These are phyloP conservation scores for Plantago elongata DNA, from an alignment of 257 asterid genomes.

Conservation along the genomic window DNA sequence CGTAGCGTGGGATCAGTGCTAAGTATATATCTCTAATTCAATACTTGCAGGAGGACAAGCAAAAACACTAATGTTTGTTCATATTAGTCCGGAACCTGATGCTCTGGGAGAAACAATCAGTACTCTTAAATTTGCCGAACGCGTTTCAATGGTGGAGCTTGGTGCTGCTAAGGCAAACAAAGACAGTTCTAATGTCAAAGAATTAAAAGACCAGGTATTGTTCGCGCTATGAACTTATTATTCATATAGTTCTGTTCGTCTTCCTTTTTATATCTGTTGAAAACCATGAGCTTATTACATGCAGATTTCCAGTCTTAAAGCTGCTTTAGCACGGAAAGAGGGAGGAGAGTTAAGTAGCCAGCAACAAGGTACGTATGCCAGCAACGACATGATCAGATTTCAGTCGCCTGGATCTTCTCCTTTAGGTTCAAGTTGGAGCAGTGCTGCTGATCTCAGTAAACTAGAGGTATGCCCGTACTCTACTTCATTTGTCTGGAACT, in stretches of 20 bases:
- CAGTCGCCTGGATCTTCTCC: slow-evolving; percentile 43
- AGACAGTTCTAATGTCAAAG: slow-evolving; percentile 66
- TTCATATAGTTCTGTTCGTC: not conserved
- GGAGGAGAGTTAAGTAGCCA: slow-evolving; percentile 34
- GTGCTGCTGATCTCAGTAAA: slow-evolving; percentile 29
- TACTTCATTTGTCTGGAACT: not conserved
- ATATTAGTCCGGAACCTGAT: slow-evolving; percentile 73
- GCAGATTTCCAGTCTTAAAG: slow-evolving; percentile 67
- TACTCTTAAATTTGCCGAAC: slow-evolving; percentile 87
- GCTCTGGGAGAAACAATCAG: slow-evolving; percentile 74
- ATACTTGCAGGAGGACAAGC: slow-evolving; percentile 72
- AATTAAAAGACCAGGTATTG: slow-evolving; percentile 74
- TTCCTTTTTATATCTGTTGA: slow-evolving; percentile 4
- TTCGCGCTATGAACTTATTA: not conserved
- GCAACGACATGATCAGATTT: slow-evolving; percentile 45
- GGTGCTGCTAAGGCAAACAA: slow-evolving; percentile 73
- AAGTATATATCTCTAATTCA: slow-evolving; percentile 7
- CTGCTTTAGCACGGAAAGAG: slow-evolving; percentile 63
- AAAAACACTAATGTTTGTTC: slow-evolving; percentile 80
- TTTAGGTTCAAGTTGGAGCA: slow-evolving; percentile 36
- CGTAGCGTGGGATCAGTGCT: not conserved
- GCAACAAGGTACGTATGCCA: slow-evolving; percentile 32
- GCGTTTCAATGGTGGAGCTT: slow-evolving; percentile 79
- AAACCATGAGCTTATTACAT: slow-evolving; percentile 9
- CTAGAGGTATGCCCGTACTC: slow-evolving; percentile 24